Base-by-base conservation (phyloP, 2,329 filamentous ascomycete genomes). In the Phoma sp. region DNA sequence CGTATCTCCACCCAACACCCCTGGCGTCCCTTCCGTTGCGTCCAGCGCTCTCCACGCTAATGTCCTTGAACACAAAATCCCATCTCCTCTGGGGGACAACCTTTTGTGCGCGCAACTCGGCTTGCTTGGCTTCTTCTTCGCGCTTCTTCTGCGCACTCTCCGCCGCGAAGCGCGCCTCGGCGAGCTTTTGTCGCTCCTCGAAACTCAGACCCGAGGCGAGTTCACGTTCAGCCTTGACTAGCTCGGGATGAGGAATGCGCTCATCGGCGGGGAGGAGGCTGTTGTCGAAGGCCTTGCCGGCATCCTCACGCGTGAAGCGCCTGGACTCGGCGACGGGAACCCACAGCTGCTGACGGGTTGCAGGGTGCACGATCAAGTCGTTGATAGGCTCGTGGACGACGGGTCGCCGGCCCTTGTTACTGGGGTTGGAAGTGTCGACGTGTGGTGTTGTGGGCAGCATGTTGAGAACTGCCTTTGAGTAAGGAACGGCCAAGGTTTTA, bases 391-490 rank as follows among this genome's bases (percentile, higher is more conserved):
- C 86, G 68, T 88, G 85, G 8, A 73, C 69, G 1, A 68, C 61
- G 25, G 77, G 77, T 7, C 75, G 74, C 46, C 76, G 74, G 51
- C 61, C 59, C 21, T 65, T 68, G 47, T 73, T 69, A 12, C 53
- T 51, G 8, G 69, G 62, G 5, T 64, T 48, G 1, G 63, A 62
- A 6, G 71, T 61, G 43, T 73, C 65, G 29, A 74, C 68, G 57
- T 81, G 77, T 4, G 78, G 77, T n/a, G 86, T 90, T 50, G 63
- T 69, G 2, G 92, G 92, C 5, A 98, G 80, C 92, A 97, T 96
- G 31, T 80, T 77, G 65, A 91, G 81, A 22, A 98, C 82, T 10
- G 92, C 90, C 53, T 84, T 84, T 22, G 88, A 83, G 74, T 97
- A 97, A 12, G 91, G 88, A 24, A 79, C 82, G 2, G 92, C 92